Evolutionary conservation across 192 early-diverging fungal genomes (phyloP).

Genomic region (Entomortierella chlamydospora): DNA sequence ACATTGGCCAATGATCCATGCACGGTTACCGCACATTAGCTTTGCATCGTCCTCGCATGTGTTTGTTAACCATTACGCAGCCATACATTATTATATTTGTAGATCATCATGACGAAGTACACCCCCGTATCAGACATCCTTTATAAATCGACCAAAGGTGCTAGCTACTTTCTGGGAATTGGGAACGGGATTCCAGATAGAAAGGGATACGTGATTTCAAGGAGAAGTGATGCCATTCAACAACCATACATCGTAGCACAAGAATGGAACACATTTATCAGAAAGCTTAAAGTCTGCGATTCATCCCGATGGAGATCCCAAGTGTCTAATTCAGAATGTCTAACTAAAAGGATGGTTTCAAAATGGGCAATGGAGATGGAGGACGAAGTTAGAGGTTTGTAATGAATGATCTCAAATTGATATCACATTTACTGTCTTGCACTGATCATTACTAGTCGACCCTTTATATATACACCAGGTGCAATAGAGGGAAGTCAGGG

Average conservation of each 20-base stretch:
- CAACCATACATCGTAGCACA: constrained; percentile 1
- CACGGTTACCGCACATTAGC: not conserved
- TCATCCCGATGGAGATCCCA: constrained; percentile 2
- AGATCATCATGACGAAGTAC: constrained; percentile 3
- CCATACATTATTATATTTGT: not conserved
- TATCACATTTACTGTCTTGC: not conserved
- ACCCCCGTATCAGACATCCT: not conserved
- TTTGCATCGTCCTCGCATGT: not conserved
- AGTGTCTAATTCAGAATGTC: not conserved
- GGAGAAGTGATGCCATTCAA: not conserved
- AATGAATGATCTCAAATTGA: constrained; percentile 7
- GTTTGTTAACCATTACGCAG: not conserved
- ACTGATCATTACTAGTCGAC: constrained; percentile 3
- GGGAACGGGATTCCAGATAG: not conserved
- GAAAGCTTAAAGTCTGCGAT: constrained; percentile 4
- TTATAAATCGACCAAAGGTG: not conserved
- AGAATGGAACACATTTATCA: constrained; percentile 6
- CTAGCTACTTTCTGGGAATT: not conserved
- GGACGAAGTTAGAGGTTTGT: constrained; percentile 3
- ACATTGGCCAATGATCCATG: not conserved
- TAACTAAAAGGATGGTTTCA: constrained; percentile 9
- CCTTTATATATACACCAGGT: constrained; percentile 1
- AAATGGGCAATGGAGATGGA: constrained; percentile 6
- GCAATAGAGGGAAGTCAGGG: not conserved
- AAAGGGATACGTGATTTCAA: not conserved